Evolutionary conservation across 352 stramenopile genomes (phyloP), one percentile per base, ranked within the genome.

Genomic region (Globisporangium acanthophoron): DNA sequence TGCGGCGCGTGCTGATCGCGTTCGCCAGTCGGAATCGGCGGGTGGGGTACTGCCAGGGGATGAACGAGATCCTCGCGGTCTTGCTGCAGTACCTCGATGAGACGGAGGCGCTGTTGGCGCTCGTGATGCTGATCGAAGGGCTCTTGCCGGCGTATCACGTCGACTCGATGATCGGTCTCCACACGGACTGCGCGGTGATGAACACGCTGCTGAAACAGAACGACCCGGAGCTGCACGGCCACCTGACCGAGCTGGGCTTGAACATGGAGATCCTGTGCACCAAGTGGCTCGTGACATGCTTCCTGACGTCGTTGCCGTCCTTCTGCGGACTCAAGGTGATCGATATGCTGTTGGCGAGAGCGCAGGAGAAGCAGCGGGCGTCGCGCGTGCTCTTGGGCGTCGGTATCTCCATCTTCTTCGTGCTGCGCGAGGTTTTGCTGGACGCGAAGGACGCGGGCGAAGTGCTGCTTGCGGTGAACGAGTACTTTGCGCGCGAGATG

Each of bases 201-300:
- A 79, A 92, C 63, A 88, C 80, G 12, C 64, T 91, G n/a, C 48
- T 94, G 48, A 66, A 64, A 15, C 84, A 91, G 49, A 94, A 94
- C 35, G 84, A 94, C 51, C 62, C 71, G 12, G 78, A 90, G 20
- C 64, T 94, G n/a, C 78, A 90, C 44, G 40, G 65, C 1, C 79
- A 92, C 52, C 65, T 94, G 49, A 76, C 80, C 31, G 80, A 87
- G 31, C 68, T 90, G 8, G 84, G 84, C 0, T 63, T 94, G 46
- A 94, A 94, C 62, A 94, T 94, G 84, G 84, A 94, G 54, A 90
- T 94, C 54, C 61, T 94, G 27, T 94, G 84, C 67, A 94, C 84
- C 2, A 92, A 94, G 57, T 94, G 84, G 84, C 78, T 94, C n/a
- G 82, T 94, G 41, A 91, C 84, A 45, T 91, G 79, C 58, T 94